phyloP scores from a whole-genome alignment of 176 grass and related monocot genomes.

The Zea mays region DNA sequence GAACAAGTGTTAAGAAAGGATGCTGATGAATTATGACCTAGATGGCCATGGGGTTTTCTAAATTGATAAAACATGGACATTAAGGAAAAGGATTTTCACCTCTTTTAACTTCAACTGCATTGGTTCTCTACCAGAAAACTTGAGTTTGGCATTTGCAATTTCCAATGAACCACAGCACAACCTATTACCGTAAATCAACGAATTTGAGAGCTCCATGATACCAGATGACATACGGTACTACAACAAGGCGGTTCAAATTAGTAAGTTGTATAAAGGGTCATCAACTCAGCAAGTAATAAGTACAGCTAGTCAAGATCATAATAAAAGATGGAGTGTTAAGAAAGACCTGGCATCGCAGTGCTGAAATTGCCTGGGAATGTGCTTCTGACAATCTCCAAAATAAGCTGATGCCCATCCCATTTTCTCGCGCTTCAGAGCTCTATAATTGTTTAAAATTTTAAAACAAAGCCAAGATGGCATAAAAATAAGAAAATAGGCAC shows the following conservation, averaged over 20 bases:
- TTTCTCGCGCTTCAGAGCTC: constrained; percentile 89
- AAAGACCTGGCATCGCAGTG: constrained; percentile 81
- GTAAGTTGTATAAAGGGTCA: constrained; percentile 33
- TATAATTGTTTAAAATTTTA: constrained; percentile 39
- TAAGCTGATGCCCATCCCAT: constrained; percentile 93
- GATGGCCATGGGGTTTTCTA: constrained; percentile 16
- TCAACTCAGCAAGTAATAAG: constrained; percentile 35
- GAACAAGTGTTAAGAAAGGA: constrained; percentile 3
- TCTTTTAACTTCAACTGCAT: constrained; percentile 65
- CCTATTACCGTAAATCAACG: constrained; percentile 83
- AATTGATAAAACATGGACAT: constrained; percentile 9
- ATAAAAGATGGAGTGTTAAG: constrained; percentile 6
- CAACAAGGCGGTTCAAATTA: constrained; percentile 36
- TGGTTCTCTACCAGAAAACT: constrained; percentile 58
- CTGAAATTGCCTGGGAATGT: constrained; percentile 93
- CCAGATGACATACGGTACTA: constrained; percentile 95
- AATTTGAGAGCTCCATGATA: constrained; percentile 95
- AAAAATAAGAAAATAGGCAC: constrained; percentile 1
- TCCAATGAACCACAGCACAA: constrained; percentile 80
- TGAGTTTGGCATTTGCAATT: constrained; percentile 76
- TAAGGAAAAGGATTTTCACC: constrained; percentile 44
- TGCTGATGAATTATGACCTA: constrained; percentile 12
- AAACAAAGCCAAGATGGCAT: constrained; percentile 12
- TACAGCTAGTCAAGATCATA: constrained; percentile 8
- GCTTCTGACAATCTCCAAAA: constrained; percentile 96